Evolutionary conservation across 345 rosid species (phyloP).

Genomic region (Raphanus raphanistrum): DNA sequence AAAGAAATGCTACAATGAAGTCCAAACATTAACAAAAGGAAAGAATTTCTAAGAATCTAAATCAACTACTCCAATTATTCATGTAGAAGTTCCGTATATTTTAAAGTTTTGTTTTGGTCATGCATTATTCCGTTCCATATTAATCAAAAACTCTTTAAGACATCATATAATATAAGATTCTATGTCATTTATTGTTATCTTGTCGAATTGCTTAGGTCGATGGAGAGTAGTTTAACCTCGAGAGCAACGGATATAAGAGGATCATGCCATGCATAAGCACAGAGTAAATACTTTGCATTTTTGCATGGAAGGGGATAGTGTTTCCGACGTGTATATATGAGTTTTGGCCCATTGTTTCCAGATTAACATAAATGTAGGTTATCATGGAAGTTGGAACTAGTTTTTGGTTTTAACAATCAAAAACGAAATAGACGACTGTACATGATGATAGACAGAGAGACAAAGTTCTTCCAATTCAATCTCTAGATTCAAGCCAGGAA

Average conservation of each 20-base stretch:
- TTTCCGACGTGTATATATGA: background rate
- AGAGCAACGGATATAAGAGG: too few species aligned
- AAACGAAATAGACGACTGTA: background rate
- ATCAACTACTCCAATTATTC: constrained; percentile 18
- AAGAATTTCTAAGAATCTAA: background rate
- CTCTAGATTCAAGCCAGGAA: background rate
- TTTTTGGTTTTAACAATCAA: background rate
- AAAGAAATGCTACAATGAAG: constrained; percentile 10
- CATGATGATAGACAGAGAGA: background rate
- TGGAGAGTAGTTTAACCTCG: too few species aligned
- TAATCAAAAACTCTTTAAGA: background rate
- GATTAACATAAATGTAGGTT: background rate
- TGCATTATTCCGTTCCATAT: background rate
- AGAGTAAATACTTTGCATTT: too few species aligned
- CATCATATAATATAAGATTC: background rate
- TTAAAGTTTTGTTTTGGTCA: background rate
- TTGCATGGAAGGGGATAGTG: background rate
- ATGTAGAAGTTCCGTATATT: constrained; percentile 7
- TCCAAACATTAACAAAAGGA: constrained; percentile 4
- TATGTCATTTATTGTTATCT: background rate
- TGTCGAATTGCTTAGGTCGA: background rate
- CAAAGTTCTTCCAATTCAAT: background rate
- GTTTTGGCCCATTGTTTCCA: background rate
- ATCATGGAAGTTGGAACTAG: background rate
- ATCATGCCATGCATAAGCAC: too few species aligned